phyloP scores from a whole-genome alignment of 2,329 filamentous ascomycete genomes.

The Cryphonectria naterciae region DNA sequence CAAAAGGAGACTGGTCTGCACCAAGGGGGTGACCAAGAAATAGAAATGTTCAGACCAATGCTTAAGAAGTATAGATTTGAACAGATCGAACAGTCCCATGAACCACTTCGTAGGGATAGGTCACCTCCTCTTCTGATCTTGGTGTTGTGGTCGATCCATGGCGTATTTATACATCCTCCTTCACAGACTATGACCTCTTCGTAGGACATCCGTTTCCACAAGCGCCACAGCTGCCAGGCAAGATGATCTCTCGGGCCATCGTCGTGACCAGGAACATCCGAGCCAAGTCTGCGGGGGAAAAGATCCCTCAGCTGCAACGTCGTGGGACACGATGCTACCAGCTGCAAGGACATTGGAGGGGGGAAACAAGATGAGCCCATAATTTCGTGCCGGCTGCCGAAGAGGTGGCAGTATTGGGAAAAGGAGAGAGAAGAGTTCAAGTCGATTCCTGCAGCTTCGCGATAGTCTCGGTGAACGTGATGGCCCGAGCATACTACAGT shows the following conservation, averaged over 20 bases:
- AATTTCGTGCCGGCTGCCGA: slow-evolving; percentile 6
- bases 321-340: slow-evolving; percentile 15
- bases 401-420: neutral
- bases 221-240: neutral
- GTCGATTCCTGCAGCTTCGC: neutral
- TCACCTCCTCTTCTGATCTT: neutral
- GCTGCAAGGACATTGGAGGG: neutral
- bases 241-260: neutral
- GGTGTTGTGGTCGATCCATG: neutral
- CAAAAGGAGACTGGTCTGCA: neutral
- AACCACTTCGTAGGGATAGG: neutral
- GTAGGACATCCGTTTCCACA: neutral
- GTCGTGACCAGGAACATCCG: neutral
- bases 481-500: neutral
- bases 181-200: neutral
- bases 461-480: slow-evolving; percentile 14
- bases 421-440: neutral
- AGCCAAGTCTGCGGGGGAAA: neutral
- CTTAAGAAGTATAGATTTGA: neutral
- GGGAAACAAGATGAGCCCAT: neutral
- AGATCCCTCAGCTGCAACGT: neutral
- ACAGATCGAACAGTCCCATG: too few relatives aligned
- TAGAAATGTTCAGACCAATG: neutral
- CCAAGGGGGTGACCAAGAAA: neutral
- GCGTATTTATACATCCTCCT: slow-evolving; percentile 1